Evolutionary conservation across 2,329 filamentous ascomycete genomes (phyloP).

Genomic region (Aspergillus floridensis): DNA sequence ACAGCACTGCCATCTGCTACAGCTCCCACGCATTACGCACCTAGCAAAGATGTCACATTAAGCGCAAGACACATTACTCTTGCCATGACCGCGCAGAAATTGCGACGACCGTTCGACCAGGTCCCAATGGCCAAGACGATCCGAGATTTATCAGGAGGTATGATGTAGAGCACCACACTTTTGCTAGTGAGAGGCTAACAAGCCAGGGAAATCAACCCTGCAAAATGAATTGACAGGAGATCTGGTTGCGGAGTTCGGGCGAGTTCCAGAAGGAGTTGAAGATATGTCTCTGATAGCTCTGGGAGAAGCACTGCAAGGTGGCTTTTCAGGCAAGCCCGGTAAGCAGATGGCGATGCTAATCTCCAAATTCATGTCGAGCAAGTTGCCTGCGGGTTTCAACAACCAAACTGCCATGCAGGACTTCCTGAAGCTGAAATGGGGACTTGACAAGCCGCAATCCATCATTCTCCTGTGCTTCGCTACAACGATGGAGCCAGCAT

Average conservation of each 20-base stretch:
- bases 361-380: constrained; percentile 27
- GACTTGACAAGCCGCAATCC: constrained; percentile 21
- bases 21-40: neutral
- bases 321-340: constrained; percentile 33
- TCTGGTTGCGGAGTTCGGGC: constrained; percentile 42
- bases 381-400: constrained; percentile 31
- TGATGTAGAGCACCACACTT: neutral
- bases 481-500: constrained; percentile 21
- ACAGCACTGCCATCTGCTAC: constrained; percentile 1
- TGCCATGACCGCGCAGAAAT: constrained; percentile 18
- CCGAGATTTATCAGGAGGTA: constrained; percentile 29
- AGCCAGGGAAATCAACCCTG: constrained; percentile 41
- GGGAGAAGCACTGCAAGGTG: constrained; percentile 27
- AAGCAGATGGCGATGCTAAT: constrained; percentile 31
- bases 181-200: neutral
- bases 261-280: constrained; percentile 41
- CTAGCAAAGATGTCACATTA: constrained; percentile 9
- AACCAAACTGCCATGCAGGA: constrained; percentile 18
- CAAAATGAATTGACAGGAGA: constrained; percentile 49
- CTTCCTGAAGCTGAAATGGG: constrained; percentile 28
- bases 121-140: constrained; percentile 29
- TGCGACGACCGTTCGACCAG: constrained; percentile 17
- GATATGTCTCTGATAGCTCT: constrained; percentile 38
- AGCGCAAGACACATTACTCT: constrained; percentile 16
- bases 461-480: constrained; percentile 23